Evolutionary conservation across 1,284 basidiomycete genomes (phyloP), one percentile per base, ranked within the genome.

Genomic region (Trametes pubescens): DNA sequence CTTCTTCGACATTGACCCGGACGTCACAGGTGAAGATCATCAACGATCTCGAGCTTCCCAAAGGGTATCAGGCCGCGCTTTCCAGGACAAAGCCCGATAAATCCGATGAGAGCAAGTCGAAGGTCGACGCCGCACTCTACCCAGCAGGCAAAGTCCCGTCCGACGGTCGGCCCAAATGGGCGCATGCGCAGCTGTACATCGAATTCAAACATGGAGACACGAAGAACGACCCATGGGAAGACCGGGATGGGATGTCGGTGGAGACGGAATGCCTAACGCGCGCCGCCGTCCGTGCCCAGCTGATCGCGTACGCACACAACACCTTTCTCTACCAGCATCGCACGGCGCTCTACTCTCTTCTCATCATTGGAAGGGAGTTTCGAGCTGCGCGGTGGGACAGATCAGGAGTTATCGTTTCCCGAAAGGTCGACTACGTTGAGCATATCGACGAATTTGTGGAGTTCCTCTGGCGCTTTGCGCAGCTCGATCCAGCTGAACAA

Each of bases 321-420:
- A 21, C 16, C 10, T 51, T 59, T n/a, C 49, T 59, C 13, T 44
- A 51, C 18, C 57, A 59, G 16, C 57, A 59, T 13, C 57, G 57
- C n/a, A 51, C 24, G 18, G 24, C 32, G 11, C 22, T 59, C 2
- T 51, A 32, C 38, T 32, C 57, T 1, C 57, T 59, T 11, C 34
- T 51, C 38, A 34, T 59, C 48, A 44, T 43, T 21, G 49, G 49
- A 16, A 38, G 43, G 9, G 4, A 51, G 22, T 57, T 60, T 14
- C 65, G 71, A 2, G 34, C 64, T 5, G 2, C 62, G 14, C 64
- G 62, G 22, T 70, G 66, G 67, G 69, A 70, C 32, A 49, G 65
- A 37, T 53, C 66, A 1, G 69, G 67, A 0, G 58, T 66, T 49
- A 63, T 67, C 21, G 61, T 70, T 43, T 61, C 62, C 2, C 49